phyloP scores from a whole-genome alignment of 208 protist genomes.

The Crithidia thermophila region DNA sequence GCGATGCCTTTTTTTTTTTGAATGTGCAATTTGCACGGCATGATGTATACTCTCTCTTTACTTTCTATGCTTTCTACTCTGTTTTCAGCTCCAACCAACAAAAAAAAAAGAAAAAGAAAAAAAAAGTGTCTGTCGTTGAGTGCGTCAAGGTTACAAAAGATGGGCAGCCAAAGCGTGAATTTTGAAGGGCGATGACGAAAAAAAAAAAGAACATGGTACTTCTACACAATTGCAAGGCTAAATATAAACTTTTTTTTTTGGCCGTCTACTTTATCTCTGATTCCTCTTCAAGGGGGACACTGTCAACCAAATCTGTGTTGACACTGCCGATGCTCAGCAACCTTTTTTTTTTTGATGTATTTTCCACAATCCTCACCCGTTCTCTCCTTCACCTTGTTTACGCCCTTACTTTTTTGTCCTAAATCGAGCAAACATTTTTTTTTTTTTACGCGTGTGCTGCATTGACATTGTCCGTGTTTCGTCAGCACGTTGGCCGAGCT shows the following conservation, averaged over 20 bases:
- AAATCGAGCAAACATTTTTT: neutral
- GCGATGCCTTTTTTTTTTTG: neutral
- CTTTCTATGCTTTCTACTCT: neutral
- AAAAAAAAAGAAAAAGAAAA: too few relatives aligned
- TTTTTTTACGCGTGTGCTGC: neutral
- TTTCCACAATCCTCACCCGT: neutral
- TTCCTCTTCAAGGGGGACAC: neutral
- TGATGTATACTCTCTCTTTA: neutral
- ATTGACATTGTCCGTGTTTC: neutral
- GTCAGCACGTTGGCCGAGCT: too few relatives aligned
- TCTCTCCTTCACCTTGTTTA: conserved; percentile 9
- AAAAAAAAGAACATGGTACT: too few relatives aligned
- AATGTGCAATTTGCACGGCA: neutral
- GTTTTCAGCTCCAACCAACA: too few relatives aligned
- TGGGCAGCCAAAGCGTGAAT: too few relatives aligned
- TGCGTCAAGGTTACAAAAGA: too few relatives aligned
- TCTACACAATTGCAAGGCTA: too few relatives aligned
- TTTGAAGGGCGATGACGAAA: too few relatives aligned
- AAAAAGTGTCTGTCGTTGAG: too few relatives aligned
- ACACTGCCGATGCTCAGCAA: neutral
- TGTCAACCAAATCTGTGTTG: neutral
- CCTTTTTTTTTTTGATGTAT: neutral
- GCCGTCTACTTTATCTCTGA: neutral
- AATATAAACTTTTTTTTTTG: neutral
- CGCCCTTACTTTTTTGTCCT: conserved; percentile 5